A percentile compares a stretch with the other conserved stretches of the same genome.
Evolutionary conservation across 345 rosid species (phyloP).

Genomic region (Euphorbia lathyris): DNA sequence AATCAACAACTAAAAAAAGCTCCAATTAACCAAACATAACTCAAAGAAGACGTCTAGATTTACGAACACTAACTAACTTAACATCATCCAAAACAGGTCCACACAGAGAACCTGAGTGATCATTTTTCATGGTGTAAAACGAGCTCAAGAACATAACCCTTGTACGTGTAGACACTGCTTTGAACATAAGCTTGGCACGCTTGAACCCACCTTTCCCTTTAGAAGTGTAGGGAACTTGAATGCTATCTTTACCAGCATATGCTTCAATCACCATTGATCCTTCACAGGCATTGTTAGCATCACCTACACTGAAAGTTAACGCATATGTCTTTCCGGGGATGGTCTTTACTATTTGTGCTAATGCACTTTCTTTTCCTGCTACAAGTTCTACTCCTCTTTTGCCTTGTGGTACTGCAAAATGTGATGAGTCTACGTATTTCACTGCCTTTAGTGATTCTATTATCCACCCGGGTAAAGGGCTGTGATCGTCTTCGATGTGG

Average conservation of each 20-base stretch:
- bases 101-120: conserved; percentile 68
- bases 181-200: conserved; percentile 42
- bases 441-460: conserved; percentile 78
- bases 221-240: conserved; percentile 46
- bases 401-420: conserved; percentile 55
- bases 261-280: conserved; percentile 71
- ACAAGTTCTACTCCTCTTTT: conserved; percentile 61
- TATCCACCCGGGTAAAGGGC: conserved; percentile 79
- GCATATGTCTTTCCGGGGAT: conserved; percentile 36
- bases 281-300: conserved; percentile 52
- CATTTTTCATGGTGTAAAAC: conserved; percentile 53
- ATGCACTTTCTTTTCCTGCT: conserved; percentile 73
- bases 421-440: conserved; percentile 56
- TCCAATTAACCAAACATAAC: background rate
- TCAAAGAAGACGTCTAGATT: conserved; percentile 11
- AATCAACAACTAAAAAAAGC: background rate
- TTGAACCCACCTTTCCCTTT: conserved; percentile 64
- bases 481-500: conserved; percentile 58
- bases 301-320: conserved; percentile 57
- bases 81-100: conserved; percentile 78
- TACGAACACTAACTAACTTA: conserved; percentile 40
- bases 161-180: conserved; percentile 46
- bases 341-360: conserved; percentile 57
- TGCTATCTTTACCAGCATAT: conserved; percentile 44
- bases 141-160: conserved; percentile 66